Conservation (phyloP, 2,329 filamentous ascomycete species). For the Fusarium papillatum region DNA sequence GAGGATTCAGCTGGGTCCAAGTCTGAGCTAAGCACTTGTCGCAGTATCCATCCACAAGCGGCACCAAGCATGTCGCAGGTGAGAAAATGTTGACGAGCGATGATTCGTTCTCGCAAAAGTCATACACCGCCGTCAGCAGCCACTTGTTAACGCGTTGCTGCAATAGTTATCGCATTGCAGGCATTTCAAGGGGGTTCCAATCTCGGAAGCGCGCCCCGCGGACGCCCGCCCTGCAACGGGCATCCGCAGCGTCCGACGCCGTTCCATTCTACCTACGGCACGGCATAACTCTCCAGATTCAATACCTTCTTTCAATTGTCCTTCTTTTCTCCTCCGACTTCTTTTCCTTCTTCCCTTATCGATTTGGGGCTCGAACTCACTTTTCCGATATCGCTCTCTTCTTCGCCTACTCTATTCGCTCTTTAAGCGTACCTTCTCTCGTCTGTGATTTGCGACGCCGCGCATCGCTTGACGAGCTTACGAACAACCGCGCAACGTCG, state of each 20-base stretch:
- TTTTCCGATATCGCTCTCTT: slow-evolving; percentile 1
- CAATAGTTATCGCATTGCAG: slow-evolving; percentile 2
- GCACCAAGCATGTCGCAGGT: neutral
- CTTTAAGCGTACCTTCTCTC: slow-evolving; percentile 8
- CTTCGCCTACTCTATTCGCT: neutral
- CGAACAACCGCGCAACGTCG: neutral
- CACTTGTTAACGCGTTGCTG: slow-evolving; percentile 5
- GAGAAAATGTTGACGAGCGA: neutral
- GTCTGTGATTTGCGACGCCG: neutral
- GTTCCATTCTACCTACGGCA: neutral
- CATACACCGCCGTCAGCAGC: slow-evolving; percentile 11
- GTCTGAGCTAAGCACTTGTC: slow-evolving; percentile 19
- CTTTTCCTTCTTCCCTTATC: neutral
- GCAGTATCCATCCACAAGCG: neutral
- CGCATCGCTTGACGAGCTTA: neutral
- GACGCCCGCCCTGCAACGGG: slow-evolving; percentile 23
- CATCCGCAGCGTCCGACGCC: slow-evolving; percentile 28
- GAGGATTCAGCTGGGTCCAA: neutral
- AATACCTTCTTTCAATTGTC: slow-evolving; percentile 3
- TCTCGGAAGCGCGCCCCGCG: slow-evolving; percentile 37
- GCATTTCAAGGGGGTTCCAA: slow-evolving; percentile 28
- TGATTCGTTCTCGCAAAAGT: neutral
- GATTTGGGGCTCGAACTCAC: neutral
- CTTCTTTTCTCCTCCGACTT: slow-evolving; percentile 3
- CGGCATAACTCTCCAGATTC: slow-evolving; percentile 1